Evolutionary conservation across 2,329 filamentous ascomycete species (phyloP).

Genomic region (Trichoderma brevicompactum): DNA sequence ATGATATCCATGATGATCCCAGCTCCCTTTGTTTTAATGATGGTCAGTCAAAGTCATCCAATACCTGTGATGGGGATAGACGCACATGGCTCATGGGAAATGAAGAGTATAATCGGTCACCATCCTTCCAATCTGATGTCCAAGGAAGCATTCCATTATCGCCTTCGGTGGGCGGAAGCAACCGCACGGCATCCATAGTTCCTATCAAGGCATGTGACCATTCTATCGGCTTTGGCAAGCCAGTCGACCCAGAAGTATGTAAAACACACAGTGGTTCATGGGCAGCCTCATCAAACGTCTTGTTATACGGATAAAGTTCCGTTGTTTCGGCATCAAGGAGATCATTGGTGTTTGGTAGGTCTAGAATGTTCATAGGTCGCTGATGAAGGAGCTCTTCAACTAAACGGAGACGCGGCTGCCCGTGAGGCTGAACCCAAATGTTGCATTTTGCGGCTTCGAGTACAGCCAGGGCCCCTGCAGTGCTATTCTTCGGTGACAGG

Average conservation of each 20-base stretch:
- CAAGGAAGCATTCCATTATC: constrained; percentile 38
- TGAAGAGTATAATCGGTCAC: constrained; percentile 42
- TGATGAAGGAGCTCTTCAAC: neutral
- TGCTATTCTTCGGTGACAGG: constrained; percentile 40
- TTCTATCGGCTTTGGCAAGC: constrained; percentile 46
- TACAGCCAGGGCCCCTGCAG: constrained; percentile 40
- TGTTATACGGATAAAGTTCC: constrained; percentile 38
- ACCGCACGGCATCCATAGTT: constrained; percentile 44
- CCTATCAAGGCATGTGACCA: constrained; percentile 41
- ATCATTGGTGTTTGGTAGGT: constrained; percentile 6
- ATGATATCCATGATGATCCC: constrained; percentile 50
- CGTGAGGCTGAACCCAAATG: constrained; percentile 38
- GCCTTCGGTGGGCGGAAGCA: constrained; percentile 42
- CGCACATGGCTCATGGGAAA: constrained; percentile 45
- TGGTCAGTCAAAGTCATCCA: neutral
- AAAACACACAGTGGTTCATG: constrained; percentile 45
- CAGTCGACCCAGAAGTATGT: constrained; percentile 50
- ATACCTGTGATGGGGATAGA: neutral
- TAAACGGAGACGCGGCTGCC: constrained; percentile 13
- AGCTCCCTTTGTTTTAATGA: constrained; percentile 38
- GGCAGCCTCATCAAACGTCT: constrained; percentile 40
- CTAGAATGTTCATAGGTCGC: constrained; percentile 1
- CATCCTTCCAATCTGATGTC: constrained; percentile 38
- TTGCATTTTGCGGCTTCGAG: constrained; percentile 40
- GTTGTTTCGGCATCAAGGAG: constrained; percentile 1